phyloP scores from a whole-genome alignment of 2,329 filamentous ascomycete species.

The Parastagonospora nodorum region DNA sequence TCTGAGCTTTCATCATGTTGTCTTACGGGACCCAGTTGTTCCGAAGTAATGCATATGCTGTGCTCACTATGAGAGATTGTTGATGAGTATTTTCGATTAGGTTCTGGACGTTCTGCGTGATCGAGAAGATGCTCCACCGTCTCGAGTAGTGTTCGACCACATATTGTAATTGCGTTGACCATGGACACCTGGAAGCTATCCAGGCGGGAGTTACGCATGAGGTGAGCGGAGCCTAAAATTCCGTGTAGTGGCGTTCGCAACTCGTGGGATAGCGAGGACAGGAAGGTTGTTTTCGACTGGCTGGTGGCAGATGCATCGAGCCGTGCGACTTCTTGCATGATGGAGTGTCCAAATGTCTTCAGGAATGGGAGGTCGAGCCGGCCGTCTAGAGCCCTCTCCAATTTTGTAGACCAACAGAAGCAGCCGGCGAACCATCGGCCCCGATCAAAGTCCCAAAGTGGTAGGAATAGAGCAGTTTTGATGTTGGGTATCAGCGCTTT shows the following conservation, averaged over 20 bases:
- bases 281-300: conserved; percentile 55
- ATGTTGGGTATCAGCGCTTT: conserved; percentile 54
- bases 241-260: conserved; percentile 51
- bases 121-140: conserved; percentile 35
- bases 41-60: conserved; percentile 26
- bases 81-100: conserved; percentile 44
- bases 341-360: conserved; percentile 47
- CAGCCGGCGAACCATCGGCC: conserved; percentile 33
- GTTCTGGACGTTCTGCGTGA: conserved; percentile 20
- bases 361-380: conserved; percentile 26
- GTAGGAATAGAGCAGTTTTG: conserved; percentile 32
- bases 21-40: conserved; percentile 22
- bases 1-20: not conserved
- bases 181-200: conserved; percentile 50
- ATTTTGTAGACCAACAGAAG: conserved; percentile 28
- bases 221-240: conserved; percentile 51
- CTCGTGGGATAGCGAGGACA: conserved; percentile 58
- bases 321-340: conserved; percentile 60
- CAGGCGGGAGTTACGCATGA: conserved; percentile 50
- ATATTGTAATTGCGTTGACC: conserved; percentile 47
- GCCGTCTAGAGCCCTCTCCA: conserved; percentile 19
- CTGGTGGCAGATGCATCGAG: conserved; percentile 45
- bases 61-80: conserved; percentile 19
- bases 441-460: conserved; percentile 36
- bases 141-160: conserved; percentile 56